Evolutionary conservation across 805 yeast species (phyloP).

Genomic region (Candida multigemmis): DNA sequence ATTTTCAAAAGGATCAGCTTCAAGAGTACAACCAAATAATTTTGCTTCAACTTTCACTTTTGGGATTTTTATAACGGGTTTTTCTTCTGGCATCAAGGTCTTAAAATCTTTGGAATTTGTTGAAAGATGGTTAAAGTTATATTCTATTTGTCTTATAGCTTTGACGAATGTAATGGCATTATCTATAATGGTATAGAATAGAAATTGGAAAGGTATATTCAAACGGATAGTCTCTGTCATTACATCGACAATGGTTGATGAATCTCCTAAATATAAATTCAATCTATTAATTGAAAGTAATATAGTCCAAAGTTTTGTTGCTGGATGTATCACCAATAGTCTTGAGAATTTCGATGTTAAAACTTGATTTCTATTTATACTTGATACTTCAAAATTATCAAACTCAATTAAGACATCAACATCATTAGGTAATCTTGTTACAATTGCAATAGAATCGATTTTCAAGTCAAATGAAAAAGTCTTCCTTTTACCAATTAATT

Average conservation of each 20-base stretch:
- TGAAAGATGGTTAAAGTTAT: constrained; percentile 32
- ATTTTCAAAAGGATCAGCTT: constrained; percentile 85
- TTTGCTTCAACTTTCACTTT: constrained; percentile 45
- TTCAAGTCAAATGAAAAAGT: constrained; percentile 19
- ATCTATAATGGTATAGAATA: constrained; percentile 74
- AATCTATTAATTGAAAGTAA: constrained; percentile 23
- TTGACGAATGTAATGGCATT: constrained; percentile 62
- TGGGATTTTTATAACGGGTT: constrained; percentile 43
- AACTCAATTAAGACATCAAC: constrained; percentile 40
- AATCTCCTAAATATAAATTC: constrained; percentile 13
- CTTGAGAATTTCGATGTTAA: constrained; percentile 31
- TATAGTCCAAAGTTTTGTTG: constrained; percentile 32
- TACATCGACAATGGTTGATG: constrained; percentile 7
- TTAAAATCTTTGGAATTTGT: constrained; percentile 16
- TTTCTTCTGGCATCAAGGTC: constrained; percentile 23
- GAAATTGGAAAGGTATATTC: constrained; percentile 63
- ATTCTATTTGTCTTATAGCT: constrained; percentile 50
- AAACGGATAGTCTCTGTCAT: constrained; percentile 29
- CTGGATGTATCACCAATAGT: constrained; percentile 43
- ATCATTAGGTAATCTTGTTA: constrained; percentile 35
- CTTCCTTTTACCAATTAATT: constrained; percentile 10
- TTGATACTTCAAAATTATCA: constrained; percentile 20
- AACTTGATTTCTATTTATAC: constrained; percentile 19
- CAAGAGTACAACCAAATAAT: constrained; percentile 55
- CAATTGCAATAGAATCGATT: constrained; percentile 27